Evolutionary conservation across 2,329 filamentous ascomycete species (phyloP).

Genomic region (Monosporascus sp.): DNA sequence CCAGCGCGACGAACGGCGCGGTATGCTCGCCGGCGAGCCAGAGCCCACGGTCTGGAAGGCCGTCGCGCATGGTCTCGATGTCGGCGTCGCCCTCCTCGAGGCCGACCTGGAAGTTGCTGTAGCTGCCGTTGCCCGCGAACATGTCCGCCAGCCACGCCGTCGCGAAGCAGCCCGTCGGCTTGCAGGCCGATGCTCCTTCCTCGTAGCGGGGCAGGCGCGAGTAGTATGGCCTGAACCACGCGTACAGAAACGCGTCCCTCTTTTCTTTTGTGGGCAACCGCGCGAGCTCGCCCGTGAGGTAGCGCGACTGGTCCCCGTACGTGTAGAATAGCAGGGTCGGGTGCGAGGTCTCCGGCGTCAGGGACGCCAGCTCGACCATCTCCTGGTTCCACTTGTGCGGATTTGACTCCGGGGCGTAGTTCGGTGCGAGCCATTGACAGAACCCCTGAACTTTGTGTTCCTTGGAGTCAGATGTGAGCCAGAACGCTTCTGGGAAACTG

Average conservation of each 20-base stretch:
- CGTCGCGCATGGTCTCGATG: constrained; percentile 58
- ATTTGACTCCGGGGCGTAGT: constrained; percentile 58
- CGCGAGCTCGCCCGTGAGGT: constrained; percentile 43
- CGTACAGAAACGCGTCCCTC: constrained; percentile 49
- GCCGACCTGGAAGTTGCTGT: constrained; percentile 79
- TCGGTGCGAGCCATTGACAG: constrained; percentile 68
- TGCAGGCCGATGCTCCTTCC: constrained; percentile 46
- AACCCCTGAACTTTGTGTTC: constrained; percentile 55
- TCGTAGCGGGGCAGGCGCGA: constrained; percentile 66
- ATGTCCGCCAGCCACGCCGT: constrained; percentile 77
- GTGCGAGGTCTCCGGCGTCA: constrained; percentile 55
- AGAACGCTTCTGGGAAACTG: constrained; percentile 71
- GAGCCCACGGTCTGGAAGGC: constrained; percentile 60
- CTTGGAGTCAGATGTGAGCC: constrained; percentile 44
- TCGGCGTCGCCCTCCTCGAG: constrained; percentile 65
- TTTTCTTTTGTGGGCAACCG: constrained; percentile 37
- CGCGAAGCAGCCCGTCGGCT: constrained; percentile 57
- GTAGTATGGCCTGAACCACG: constrained; percentile 74
- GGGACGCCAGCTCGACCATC: constrained; percentile 67
- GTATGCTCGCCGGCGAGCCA: constrained; percentile 93
- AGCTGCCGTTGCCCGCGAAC: constrained; percentile 75
- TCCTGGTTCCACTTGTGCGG: constrained; percentile 67
- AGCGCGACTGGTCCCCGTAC: constrained; percentile 56
- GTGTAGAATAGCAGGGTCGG: constrained; percentile 84
- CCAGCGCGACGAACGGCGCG: constrained; percentile 80